These are phyloP conservation scores for Eleusine indica DNA, from an alignment of 176 grass and related monocot genomes.

Conservation along the genomic window DNA sequence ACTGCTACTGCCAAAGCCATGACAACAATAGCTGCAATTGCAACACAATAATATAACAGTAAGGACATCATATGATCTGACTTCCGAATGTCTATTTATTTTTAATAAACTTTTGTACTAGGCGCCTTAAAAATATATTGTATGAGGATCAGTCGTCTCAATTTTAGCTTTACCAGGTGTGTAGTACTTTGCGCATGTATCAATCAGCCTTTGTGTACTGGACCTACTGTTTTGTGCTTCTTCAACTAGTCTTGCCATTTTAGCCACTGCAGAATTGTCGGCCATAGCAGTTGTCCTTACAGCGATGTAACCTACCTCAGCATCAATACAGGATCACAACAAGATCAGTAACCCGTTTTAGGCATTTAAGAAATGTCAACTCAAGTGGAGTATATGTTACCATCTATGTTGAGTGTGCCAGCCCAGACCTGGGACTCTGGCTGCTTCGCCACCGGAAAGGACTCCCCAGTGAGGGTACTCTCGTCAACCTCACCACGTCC, in stretches of 20 bases:
- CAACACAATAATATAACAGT: constrained; percentile 40
- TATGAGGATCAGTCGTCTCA: background rate
- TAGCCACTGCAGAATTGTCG: constrained; percentile 82
- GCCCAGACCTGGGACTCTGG: constrained; percentile 86
- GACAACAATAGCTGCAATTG: constrained; percentile 72
- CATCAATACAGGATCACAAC: constrained; percentile 25
- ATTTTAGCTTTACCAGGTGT: constrained; percentile 63
- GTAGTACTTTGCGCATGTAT: constrained; percentile 91
- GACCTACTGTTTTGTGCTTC: constrained; percentile 96
- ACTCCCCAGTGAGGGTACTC: constrained; percentile 88
- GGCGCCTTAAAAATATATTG: background rate
- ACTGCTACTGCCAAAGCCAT: constrained; percentile 64
- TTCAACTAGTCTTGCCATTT: constrained; percentile 92
- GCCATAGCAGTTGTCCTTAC: constrained; percentile 85
- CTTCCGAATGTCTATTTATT: background rate
- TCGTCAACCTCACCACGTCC: constrained; percentile 86
- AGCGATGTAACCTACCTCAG: constrained; percentile 79
- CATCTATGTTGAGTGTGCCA: constrained; percentile 90
- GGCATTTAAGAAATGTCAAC: background rate
- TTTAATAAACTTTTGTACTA: constrained; percentile 2
- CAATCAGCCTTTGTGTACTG: constrained; percentile 76
- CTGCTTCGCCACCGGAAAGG: constrained; percentile 81
- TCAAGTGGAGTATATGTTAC: constrained; percentile 41
- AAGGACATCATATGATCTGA: constrained; percentile 4
- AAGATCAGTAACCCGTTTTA: background rate